Percentiles rank a stretch among this genome's conserved stretches.
Evolutionary conservation across 2,329 filamentous ascomycete species (phyloP).

Genomic region (Sporothrix euskadiensis): DNA sequence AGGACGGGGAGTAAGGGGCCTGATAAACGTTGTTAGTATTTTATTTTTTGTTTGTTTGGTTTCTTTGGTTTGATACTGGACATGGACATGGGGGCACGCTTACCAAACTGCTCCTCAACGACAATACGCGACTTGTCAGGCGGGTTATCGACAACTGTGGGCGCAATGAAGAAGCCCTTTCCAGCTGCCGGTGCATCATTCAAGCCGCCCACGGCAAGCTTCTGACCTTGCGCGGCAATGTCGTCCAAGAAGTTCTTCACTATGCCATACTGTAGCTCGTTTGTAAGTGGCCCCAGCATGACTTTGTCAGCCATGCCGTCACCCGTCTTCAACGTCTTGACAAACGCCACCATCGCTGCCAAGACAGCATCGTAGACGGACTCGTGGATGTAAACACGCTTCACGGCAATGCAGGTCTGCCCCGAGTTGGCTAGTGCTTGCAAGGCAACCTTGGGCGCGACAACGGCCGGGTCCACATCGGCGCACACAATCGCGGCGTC

Average conservation of each 20-base stretch:
- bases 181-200: background rate
- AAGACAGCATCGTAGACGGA: background rate
- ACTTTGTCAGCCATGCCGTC: background rate
- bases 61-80: too few species aligned
- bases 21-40: background rate
- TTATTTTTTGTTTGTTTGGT: background rate
- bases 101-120: background rate
- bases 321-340: background rate
- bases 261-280: background rate
- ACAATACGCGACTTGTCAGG: background rate
- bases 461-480: background rate
- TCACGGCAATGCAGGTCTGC: constrained; percentile 10
- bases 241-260: background rate
- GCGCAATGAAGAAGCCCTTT: background rate
- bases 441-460: background rate
- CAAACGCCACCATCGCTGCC: background rate
- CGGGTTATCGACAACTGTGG: background rate
- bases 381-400: background rate
- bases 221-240: background rate
- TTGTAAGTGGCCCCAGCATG: constrained; percentile 4
- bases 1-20: background rate
- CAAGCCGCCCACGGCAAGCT: background rate
- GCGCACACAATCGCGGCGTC: background rate
- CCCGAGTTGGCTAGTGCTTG: background rate
- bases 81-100: background rate